These are phyloP conservation scores for Aspergillus sp. DNA, from an alignment of 2,329 filamentous ascomycete genomes.

Conservation along the genomic window DNA sequence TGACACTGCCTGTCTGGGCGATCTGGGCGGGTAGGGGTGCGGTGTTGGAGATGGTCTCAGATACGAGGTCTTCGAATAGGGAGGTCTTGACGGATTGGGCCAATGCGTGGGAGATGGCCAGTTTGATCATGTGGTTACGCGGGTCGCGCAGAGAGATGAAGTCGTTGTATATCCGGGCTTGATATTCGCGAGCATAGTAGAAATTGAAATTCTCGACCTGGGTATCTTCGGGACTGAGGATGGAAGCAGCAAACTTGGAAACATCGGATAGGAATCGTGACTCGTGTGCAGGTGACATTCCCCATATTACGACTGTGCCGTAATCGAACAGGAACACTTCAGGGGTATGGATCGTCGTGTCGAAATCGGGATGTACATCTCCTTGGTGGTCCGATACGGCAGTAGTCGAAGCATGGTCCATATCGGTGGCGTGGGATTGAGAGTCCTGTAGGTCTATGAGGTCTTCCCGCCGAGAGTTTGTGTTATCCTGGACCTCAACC, in stretches of 20 bases:
- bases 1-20: slow-evolving; percentile 87
- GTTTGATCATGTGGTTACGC: slow-evolving; percentile 95
- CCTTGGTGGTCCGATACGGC: slow-evolving; percentile 34
- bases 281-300: slow-evolving; percentile 89
- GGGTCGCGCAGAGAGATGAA: slow-evolving; percentile 95
- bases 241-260: slow-evolving; percentile 89
- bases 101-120: slow-evolving; percentile 92
- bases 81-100: slow-evolving; percentile 98
- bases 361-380: slow-evolving; percentile 63
- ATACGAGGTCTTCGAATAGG: slow-evolving; percentile 91
- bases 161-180: slow-evolving; percentile 98
- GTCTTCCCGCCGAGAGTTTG: slow-evolving; percentile 58
- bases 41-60: slow-evolving; percentile 88
- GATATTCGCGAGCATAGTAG: slow-evolving; percentile 97
- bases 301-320: slow-evolving; percentile 97
- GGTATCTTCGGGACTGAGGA: slow-evolving; percentile 81
- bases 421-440: slow-evolving; percentile 32
- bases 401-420: slow-evolving; percentile 24
- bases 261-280: slow-evolving; percentile 90
- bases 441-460: slow-evolving; percentile 63
- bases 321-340: slow-evolving; percentile 98
- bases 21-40: slow-evolving; percentile 93
- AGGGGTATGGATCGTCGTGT: slow-evolving; percentile 84
- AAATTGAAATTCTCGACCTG: slow-evolving; percentile 99
- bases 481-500: slow-evolving; percentile 65